Evolutionary conservation across 371 early-diverging fungal genomes (phyloP), one percentile per base, ranked within the genome.

Genomic region (Haplosporangium sp.): DNA sequence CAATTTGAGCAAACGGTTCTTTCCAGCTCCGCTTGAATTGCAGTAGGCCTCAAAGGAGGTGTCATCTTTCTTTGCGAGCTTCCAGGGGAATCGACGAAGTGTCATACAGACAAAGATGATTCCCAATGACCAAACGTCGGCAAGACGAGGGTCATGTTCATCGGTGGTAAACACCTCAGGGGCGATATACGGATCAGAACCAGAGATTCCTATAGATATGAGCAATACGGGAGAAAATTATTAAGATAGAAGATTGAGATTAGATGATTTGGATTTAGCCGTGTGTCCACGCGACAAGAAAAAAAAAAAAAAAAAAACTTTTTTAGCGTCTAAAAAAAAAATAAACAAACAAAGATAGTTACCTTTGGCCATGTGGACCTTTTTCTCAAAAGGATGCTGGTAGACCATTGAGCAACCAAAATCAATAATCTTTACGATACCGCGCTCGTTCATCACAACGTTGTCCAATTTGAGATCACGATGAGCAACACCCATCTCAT

Each of bases 401-500:
- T 88, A 94, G 35, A 95, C 94, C 27, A 89, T 89, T 17, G 96
- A 92, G 52, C 92, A 94, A 11, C 98, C 97, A 89, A 97, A 97
- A 81, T 98, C 98, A 45, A 94, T 94, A 58, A 97, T 92, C 79
- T 97, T 97, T 61, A 97, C 83, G 8, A 91, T 88, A 8, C 93
- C 92, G 17, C 76, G 75, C 63, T 89, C 90, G 62, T 88, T 88
- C 67, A 95, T 72, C n/a, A 95, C 85, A 35, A 92, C 86, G 85
- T 96, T 96, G 68, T 96, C 96, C n/a, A 95, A 88, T 72, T 96
- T 96, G 57, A 96, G 75, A 77, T 96, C 96, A 48, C 96, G 86
- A 76, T 96, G 96, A 0, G 94, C 93, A 55, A 96, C 92, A 57
- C 95, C 95, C 63, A 93, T 77, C 15, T 78, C 76, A 82, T 94